A percentile compares a stretch with the other conserved stretches of the same genome.
Evolutionary conservation across 768 basidiomycete species (phyloP).

Genomic region (Lactarius psammicola): DNA sequence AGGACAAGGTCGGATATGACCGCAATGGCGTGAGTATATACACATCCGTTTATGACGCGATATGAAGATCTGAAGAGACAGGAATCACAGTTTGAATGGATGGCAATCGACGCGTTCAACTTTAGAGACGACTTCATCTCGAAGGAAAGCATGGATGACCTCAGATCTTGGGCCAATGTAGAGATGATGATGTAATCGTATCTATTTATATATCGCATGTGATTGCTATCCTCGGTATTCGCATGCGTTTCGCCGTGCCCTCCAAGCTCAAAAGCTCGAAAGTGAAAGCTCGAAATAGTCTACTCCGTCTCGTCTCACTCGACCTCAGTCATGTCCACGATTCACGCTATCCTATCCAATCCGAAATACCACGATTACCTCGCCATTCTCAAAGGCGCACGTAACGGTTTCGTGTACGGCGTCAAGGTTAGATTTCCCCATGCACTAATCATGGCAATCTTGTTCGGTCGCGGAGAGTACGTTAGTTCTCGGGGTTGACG

Average conservation of each 20-base stretch:
- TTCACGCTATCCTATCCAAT: constrained; percentile 47
- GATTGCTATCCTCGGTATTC: constrained; percentile 5
- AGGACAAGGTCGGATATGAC: constrained; percentile 35
- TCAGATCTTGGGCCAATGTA: constrained; percentile 14
- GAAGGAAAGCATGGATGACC: constrained; percentile 24
- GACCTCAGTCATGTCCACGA: constrained; percentile 30
- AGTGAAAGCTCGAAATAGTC: too few species aligned
- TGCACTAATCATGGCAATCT: constrained; percentile 92
- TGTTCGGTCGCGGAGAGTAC: constrained; percentile 91
- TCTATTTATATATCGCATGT: constrained; percentile 11
- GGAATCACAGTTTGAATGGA: constrained; percentile 54
- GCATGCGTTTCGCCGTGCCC: not conserved
- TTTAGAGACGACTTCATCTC: constrained; percentile 59
- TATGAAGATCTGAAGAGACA: constrained; percentile 17
- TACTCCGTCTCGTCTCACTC: not conserved
- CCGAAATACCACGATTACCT: constrained; percentile 88
- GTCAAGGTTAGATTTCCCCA: constrained; percentile 93
- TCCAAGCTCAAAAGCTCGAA: constrained; percentile 2
- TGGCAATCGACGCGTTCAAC: constrained; percentile 43
- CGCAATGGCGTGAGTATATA: constrained; percentile 47
- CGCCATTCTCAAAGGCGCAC: constrained; percentile 90
- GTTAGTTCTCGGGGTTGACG: constrained; percentile 36
- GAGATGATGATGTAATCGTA: constrained; percentile 9
- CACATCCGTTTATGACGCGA: constrained; percentile 14
- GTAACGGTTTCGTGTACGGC: constrained; percentile 88